A percentile compares a stretch with the other conserved stretches of the same genome.
Conservation (phyloP, 768 basidiomycete species). For the Mycena maculata region DNA sequence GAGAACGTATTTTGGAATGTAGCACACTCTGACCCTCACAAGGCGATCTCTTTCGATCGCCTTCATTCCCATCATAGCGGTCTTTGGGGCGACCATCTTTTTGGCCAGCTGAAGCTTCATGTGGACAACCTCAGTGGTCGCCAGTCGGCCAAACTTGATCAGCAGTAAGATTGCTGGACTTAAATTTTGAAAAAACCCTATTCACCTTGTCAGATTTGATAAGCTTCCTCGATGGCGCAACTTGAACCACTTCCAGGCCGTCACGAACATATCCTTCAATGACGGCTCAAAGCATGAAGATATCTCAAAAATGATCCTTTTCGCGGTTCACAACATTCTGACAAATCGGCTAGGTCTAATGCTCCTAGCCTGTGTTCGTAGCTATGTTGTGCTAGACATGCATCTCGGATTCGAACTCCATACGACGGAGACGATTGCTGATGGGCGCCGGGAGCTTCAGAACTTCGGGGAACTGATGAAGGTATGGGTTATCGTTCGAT, state of each 20-base stretch:
- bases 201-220: conserved; percentile 42
- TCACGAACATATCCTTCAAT: too few species aligned
- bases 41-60: conserved; percentile 50
- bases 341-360: background rate
- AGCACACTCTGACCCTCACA: conserved; percentile 47
- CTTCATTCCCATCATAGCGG: conserved; percentile 45
- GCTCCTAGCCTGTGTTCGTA: background rate
- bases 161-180: conserved; percentile 40
- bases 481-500: background rate
- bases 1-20: conserved; percentile 58
- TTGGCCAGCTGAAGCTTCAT: conserved; percentile 38
- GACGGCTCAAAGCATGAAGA: too few species aligned
- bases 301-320: too few species aligned
- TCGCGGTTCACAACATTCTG: too few species aligned
- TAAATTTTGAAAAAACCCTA: too few species aligned
- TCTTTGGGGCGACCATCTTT: conserved; percentile 42
- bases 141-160: conserved; percentile 33
- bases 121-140: conserved; percentile 26
- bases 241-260: conserved; percentile 51
- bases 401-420: background rate
- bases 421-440: background rate
- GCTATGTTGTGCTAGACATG: background rate
- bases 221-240: conserved; percentile 48
- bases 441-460: background rate
- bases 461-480: background rate